These are phyloP conservation scores for Mortierella alpina DNA, from an alignment of 192 early-diverging fungal species.

Conservation along the genomic window DNA sequence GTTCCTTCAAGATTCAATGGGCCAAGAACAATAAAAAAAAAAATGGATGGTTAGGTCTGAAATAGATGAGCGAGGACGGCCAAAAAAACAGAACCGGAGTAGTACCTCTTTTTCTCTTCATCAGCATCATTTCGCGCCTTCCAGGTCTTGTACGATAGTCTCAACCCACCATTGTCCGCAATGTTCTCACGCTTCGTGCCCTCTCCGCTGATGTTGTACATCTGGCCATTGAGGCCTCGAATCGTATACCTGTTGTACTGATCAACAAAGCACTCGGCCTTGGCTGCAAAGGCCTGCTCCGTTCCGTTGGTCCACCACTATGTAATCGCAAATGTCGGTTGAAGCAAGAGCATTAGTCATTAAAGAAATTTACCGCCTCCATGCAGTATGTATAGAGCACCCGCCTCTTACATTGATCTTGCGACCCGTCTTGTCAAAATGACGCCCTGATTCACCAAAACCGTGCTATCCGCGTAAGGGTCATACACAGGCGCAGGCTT, in stretches of 20 bases:
- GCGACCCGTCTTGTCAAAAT: slow-evolving; percentile 40
- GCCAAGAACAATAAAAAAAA: background rate
- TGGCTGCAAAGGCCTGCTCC: slow-evolving; percentile 55
- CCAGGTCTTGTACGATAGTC: slow-evolving; percentile 57
- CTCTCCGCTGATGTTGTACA: slow-evolving; percentile 57
- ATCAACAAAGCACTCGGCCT: slow-evolving; percentile 67
- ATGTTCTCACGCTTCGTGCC: slow-evolving; percentile 70
- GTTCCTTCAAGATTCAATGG: slow-evolving; percentile 28
- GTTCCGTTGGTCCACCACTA: slow-evolving; percentile 78
- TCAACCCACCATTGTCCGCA: slow-evolving; percentile 73
- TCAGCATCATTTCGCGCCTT: background rate
- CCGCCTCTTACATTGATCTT: background rate
- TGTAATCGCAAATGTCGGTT: background rate
- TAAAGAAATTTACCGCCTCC: slow-evolving; percentile 38
- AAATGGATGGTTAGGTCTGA: background rate
- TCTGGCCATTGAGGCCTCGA: slow-evolving; percentile 32
- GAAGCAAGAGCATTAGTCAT: slow-evolving; percentile 8
- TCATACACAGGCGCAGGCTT: no score
- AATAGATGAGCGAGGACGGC: background rate
- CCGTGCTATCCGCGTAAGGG: slow-evolving; percentile 33
- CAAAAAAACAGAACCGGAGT: background rate
- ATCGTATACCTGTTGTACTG: slow-evolving; percentile 68
- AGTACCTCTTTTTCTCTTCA: background rate
- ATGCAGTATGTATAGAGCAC: no score
- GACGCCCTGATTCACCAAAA: slow-evolving; percentile 59